A percentile compares a stretch with the other conserved stretches of the same genome.
phyloP scores from a whole-genome alignment of 2,329 filamentous ascomycete species.

The Periconia sp. region DNA sequence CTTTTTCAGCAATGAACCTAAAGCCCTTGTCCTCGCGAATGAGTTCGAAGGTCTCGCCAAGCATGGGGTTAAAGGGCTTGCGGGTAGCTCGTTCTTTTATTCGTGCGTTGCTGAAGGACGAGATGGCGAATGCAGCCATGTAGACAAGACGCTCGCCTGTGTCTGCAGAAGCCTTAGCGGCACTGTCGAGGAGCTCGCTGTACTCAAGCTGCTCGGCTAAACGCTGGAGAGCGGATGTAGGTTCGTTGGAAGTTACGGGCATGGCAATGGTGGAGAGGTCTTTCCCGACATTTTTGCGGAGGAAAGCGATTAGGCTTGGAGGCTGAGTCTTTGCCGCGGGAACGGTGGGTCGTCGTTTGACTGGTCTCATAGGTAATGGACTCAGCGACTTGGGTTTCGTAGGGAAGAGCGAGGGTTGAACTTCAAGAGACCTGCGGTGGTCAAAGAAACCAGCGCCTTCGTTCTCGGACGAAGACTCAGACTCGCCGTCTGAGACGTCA shows the following conservation, averaged over 20 bases:
- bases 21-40: constrained; percentile 87
- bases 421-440: constrained; percentile 39
- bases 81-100: constrained; percentile 90
- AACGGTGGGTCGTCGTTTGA: constrained; percentile 73
- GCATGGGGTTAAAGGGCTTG: constrained; percentile 96
- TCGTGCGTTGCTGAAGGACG: constrained; percentile 79
- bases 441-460: constrained; percentile 55
- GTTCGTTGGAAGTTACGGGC: constrained; percentile 96
- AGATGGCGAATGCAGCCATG: constrained; percentile 89
- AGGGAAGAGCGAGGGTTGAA: constrained; percentile 68
- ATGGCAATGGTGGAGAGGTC: constrained; percentile 96
- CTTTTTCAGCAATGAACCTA: constrained; percentile 92
- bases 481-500: constrained; percentile 59
- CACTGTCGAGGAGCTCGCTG: constrained; percentile 77
- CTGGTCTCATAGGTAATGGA: constrained; percentile 75
- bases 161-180: constrained; percentile 57
- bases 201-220: constrained; percentile 93
- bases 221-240: constrained; percentile 84
- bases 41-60: constrained; percentile 94
- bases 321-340: constrained; percentile 77
- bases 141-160: constrained; percentile 78
- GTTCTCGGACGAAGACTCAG: constrained; percentile 68
- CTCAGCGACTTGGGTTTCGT: constrained; percentile 74
- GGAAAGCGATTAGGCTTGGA: constrained; percentile 89
- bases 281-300: constrained; percentile 97